A percentile compares a stretch with the other conserved stretches of the same genome.
These are phyloP conservation scores for Ettlia oleoabundans DNA, from an alignment of 139 green algal species.

Conservation along the genomic window DNA sequence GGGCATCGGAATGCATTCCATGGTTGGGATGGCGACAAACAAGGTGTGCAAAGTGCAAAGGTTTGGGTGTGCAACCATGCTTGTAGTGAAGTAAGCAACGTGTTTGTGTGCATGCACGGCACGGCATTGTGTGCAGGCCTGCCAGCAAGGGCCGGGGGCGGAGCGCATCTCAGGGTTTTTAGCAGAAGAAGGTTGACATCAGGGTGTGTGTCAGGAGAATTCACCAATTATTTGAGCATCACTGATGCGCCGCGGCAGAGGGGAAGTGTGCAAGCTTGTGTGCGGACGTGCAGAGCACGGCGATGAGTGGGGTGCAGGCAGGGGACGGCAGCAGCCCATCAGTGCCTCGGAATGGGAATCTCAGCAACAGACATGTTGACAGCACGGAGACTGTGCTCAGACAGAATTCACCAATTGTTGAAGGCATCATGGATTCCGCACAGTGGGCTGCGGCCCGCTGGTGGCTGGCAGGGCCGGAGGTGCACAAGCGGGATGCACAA, in stretches of 20 bases:
- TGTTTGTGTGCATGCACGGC: background rate
- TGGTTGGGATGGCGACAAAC: no score
- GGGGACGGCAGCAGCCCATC: no score
- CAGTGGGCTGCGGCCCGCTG: background rate
- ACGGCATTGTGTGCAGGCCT: background rate
- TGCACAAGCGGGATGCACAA: background rate
- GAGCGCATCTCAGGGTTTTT: conserved; percentile 11
- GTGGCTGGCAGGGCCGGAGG: background rate
- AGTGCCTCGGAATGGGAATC: background rate
- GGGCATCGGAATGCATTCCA: no score
- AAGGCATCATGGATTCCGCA: background rate
- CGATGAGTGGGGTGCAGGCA: no score
- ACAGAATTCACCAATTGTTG: conserved; percentile 31
- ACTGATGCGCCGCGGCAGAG: conserved; percentile 5
- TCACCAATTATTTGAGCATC: conserved; percentile 32
- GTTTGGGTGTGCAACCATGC: no score
- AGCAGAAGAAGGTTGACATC: conserved; percentile 2
- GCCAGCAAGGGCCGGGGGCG: background rate
- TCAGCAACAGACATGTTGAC: conserved; percentile 16
- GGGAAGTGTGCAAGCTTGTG: no score
- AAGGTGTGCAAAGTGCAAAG: no score
- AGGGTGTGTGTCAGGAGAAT: conserved; percentile 24
- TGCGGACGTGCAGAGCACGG: no score
- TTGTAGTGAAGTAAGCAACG: background rate
- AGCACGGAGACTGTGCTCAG: background rate